A percentile compares a stretch with the other conserved stretches of the same genome.
phyloP scores from a whole-genome alignment of 1,139 yeast genomes.

The Pichia sp. region DNA sequence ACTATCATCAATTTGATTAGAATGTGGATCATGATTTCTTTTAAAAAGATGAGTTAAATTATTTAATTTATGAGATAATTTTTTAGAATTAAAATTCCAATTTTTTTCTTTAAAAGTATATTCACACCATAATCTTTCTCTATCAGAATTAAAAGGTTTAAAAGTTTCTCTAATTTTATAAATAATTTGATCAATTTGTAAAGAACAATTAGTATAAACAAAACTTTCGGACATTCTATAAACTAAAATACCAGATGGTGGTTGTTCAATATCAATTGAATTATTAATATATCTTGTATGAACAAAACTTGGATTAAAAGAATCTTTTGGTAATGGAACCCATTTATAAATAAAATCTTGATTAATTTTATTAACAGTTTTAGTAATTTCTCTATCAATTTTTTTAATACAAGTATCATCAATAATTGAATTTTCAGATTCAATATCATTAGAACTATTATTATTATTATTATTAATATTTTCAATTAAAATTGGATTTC shows the following conservation, averaged over 20 bases:
- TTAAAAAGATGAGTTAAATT: too few species aligned
- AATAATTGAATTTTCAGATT: neutral
- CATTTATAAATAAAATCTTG: conserved; percentile 42
- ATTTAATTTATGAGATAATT: conserved; percentile 9
- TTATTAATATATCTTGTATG: conserved; percentile 42
- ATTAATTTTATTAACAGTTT: neutral
- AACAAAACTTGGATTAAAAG: conserved; percentile 23
- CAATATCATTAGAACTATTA: neutral
- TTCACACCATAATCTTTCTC: conserved; percentile 88
- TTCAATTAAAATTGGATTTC: conserved; percentile 39
- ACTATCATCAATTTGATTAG: too few species aligned
- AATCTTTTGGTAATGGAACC: conserved; percentile 63
- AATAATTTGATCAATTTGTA: conserved; percentile 61
- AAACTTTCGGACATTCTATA: conserved; percentile 78
- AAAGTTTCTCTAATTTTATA: conserved; percentile 62
- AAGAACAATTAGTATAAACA: conserved; percentile 73
- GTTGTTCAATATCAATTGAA: conserved; percentile 54
- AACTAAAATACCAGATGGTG: conserved; percentile 87
- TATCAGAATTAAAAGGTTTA: conserved; percentile 55
- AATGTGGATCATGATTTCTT: too few species aligned
- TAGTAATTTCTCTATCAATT: neutral
- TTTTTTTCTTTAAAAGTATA: conserved; percentile 9
- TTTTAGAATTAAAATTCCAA: conserved; percentile 14
- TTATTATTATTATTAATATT: neutral
- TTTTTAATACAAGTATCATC: neutral